phyloP scores from a whole-genome alignment of 176 grass and related monocot species.

The Phragmites australis region DNA sequence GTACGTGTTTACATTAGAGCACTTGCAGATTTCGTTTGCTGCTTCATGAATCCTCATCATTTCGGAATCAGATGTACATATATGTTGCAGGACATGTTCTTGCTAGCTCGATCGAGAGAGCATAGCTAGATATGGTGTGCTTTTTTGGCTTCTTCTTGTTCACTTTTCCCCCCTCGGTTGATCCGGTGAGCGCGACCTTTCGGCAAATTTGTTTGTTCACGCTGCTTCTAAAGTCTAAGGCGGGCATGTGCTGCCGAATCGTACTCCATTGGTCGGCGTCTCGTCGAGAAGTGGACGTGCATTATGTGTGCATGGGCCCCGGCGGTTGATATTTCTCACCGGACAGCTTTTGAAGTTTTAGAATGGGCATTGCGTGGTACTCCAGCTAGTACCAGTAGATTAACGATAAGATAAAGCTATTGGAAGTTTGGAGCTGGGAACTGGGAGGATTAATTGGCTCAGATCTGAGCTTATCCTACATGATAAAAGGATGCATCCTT shows the following conservation, averaged over 20 bases:
- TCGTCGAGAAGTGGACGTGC: constrained; percentile 46
- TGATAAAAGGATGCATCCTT: not conserved
- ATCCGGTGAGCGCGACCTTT: constrained; percentile 3
- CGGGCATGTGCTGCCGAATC: constrained; percentile 29
- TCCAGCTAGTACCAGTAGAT: too few relatives aligned
- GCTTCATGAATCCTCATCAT: constrained; percentile 5
- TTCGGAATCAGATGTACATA: constrained; percentile 18
- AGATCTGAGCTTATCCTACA: not conserved
- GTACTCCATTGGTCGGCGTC: constrained; percentile 32
- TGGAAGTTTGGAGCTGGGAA: not conserved
- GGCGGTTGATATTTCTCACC: constrained; percentile 14
- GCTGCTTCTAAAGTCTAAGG: constrained; percentile 35
- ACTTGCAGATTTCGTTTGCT: not conserved
- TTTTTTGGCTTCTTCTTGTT: not conserved
- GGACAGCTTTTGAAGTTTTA: not conserved
- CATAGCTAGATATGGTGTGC: not conserved
- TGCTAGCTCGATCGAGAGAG: not conserved
- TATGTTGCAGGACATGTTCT: not conserved
- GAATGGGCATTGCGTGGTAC: constrained; percentile 10
- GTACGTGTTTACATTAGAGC: constrained; percentile 15
- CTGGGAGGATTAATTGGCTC: not conserved
- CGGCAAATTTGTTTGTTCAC: constrained; percentile 5
- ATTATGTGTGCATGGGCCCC: constrained; percentile 28
- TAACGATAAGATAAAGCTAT: not conserved
- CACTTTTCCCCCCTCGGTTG: not conserved